Percentiles rank a stretch among this genome's conserved stretches.
Conservation (phyloP, 352 stramenopile genomes). For the Phytophthora megakarya region DNA sequence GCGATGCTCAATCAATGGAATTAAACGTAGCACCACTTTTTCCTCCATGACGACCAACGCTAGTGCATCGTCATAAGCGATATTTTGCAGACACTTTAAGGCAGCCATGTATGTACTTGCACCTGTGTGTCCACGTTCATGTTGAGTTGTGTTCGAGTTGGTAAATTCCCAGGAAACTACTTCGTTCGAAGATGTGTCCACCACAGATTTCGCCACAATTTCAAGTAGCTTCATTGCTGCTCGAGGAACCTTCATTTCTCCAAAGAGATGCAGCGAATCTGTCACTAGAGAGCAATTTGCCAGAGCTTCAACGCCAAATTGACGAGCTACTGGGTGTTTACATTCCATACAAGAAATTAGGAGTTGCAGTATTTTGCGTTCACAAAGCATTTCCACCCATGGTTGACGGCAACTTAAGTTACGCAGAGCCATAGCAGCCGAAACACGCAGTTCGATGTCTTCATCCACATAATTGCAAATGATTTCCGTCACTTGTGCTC, state of each 20-base stretch:
- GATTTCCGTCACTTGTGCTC: constrained; percentile 66
- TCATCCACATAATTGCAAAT: constrained; percentile 75
- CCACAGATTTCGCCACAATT: constrained; percentile 13
- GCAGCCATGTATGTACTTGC: constrained; percentile 56
- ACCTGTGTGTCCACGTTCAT: not conserved
- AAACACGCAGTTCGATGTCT: constrained; percentile 71
- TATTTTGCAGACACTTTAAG: constrained; percentile 71
- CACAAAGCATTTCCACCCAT: constrained; percentile 84
- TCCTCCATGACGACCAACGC: constrained; percentile 67
- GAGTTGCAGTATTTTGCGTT: constrained; percentile 68
- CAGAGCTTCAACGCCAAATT: constrained; percentile 69
- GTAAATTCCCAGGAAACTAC: constrained; percentile 25
- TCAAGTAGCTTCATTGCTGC: constrained; percentile 65
- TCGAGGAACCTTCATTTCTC: constrained; percentile 59
- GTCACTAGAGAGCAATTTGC: constrained; percentile 81
- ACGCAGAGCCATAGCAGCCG: constrained; percentile 69
- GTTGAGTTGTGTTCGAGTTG: not conserved
- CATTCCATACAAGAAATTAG: constrained; percentile 59
- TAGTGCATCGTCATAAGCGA: constrained; percentile 63
- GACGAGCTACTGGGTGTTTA: constrained; percentile 55
- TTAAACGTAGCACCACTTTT: constrained; percentile 43
- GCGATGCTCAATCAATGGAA: constrained; percentile 53
- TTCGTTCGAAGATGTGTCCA: not conserved
- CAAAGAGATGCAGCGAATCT: constrained; percentile 75
- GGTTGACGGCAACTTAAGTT: constrained; percentile 76